Evolutionary conservation across 192 early-diverging fungal genomes (phyloP).

Genomic region (Coemansia sp.): DNA sequence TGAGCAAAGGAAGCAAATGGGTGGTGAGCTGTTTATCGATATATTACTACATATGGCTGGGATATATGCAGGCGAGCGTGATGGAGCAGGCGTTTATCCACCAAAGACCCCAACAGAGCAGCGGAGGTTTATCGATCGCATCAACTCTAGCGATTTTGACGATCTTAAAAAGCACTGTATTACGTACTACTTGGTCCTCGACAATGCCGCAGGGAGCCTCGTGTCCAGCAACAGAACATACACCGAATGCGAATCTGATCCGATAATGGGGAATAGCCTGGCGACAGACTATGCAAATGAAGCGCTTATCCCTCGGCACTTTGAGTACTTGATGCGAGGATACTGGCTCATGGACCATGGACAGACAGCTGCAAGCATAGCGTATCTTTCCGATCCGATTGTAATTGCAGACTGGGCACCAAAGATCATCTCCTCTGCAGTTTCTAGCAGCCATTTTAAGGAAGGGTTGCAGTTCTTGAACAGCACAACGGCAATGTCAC

Average conservation of each 20-base stretch:
- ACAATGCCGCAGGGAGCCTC: conserved; percentile 6
- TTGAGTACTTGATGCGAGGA: conserved; percentile 44
- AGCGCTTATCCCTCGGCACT: conserved; percentile 40
- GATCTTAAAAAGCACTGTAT: conserved; percentile 46
- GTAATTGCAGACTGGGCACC: conserved; percentile 50
- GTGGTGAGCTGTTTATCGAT: conserved; percentile 49
- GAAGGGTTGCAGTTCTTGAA: conserved; percentile 33
- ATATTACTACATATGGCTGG: conserved; percentile 39
- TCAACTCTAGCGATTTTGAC: conserved; percentile 36
- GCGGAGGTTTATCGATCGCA: conserved; percentile 12
- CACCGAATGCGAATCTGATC: conserved; percentile 11
- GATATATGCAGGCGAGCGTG: not conserved
- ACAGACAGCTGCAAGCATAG: conserved; percentile 20
- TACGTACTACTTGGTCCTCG: conserved; percentile 44
- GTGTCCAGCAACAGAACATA: conserved; percentile 15
- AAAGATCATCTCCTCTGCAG: conserved; percentile 36
- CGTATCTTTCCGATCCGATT: conserved; percentile 44
- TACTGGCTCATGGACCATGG: conserved; percentile 57
- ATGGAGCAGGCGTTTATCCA: conserved; percentile 20
- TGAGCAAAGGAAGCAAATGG: conserved; percentile 42
- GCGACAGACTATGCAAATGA: conserved; percentile 28
- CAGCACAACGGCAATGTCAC: conserved; percentile 38
- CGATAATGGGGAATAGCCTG: not conserved
- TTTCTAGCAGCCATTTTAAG: conserved; percentile 12
- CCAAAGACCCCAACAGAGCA: conserved; percentile 27